Percentiles rank a stretch among this genome's conserved stretches.
These are phyloP conservation scores for Nakazawaea wickerhamii DNA, from an alignment of 805 yeast species.

Conservation along the genomic window DNA sequence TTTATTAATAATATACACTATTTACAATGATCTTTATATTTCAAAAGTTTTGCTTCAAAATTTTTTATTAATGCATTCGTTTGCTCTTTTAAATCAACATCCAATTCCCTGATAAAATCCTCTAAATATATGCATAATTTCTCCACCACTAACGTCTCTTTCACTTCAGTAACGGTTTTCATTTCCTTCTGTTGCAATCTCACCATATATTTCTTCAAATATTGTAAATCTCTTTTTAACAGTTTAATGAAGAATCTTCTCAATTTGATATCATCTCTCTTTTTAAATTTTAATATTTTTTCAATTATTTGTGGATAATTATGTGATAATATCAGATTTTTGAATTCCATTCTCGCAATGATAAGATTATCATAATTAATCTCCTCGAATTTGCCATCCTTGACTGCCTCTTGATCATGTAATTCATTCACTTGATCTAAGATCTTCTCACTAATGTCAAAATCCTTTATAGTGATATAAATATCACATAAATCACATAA, in stretches of 20 bases:
- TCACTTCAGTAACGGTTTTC: background rate
- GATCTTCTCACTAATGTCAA: slow-evolving; percentile 1
- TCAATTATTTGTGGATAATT: slow-evolving; percentile 8
- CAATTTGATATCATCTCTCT: background rate
- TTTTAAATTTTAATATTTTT: background rate
- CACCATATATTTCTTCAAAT: background rate
- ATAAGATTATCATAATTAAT: slow-evolving; percentile 5
- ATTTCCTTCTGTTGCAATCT: background rate
- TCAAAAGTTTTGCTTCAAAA: background rate
- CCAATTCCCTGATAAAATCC: slow-evolving; percentile 3
- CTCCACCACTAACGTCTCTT: slow-evolving; percentile 10
- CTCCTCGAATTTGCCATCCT: background rate
- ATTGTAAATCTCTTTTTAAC: slow-evolving; percentile 5
- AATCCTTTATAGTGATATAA: slow-evolving; percentile 2
- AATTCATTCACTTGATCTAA: background rate
- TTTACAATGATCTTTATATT: slow-evolving; percentile 4
- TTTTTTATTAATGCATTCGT: background rate
- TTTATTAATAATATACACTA: slow-evolving; percentile 4
- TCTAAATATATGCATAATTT: slow-evolving; percentile 6
- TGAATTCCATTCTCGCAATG: slow-evolving; percentile 5
- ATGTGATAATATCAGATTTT: slow-evolving; percentile 6
- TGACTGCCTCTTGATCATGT: background rate
- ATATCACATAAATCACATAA: slow-evolving; percentile 1
- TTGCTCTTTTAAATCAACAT: background rate
- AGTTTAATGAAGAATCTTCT: slow-evolving; percentile 7